Percentiles rank a stretch among this genome's conserved stretches.
Conservation (phyloP, 2,329 filamentous ascomycete species). For the Xylariaceae sp. region DNA sequence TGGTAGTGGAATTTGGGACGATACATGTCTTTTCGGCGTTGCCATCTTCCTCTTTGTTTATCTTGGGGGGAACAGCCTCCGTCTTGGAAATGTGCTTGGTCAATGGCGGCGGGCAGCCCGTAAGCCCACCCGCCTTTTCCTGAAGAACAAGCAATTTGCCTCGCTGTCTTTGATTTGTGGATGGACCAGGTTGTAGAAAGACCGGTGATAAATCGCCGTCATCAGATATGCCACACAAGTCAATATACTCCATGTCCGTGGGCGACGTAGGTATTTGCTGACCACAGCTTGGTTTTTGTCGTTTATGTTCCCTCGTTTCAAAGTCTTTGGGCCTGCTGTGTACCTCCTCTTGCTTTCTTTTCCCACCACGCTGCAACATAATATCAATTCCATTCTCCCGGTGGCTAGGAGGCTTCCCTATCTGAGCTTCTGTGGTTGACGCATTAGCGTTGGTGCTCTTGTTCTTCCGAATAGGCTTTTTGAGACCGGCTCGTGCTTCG, state of each 20-base stretch:
- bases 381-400: no score
- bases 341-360: slow-evolving; percentile 2
- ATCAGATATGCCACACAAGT: slow-evolving; percentile 21
- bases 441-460: no score
- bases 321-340: neutral
- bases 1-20: neutral
- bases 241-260: slow-evolving; percentile 25
- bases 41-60: neutral
- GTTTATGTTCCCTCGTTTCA: slow-evolving; percentile 4
- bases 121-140: slow-evolving; percentile 11
- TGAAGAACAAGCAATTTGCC: slow-evolving; percentile 9
- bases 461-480: no score
- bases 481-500: no score
- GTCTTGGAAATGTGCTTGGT: slow-evolving; percentile 11
- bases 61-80: neutral
- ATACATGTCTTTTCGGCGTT: no score
- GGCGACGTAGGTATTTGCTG: slow-evolving; percentile 2
- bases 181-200: neutral
- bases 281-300: slow-evolving; percentile 1
- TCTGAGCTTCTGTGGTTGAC: no score
- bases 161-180: slow-evolving; percentile 1
- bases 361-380: no score
- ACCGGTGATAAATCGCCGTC: neutral
- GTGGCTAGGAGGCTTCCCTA: no score
- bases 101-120: slow-evolving; percentile 3